phyloP scores from a whole-genome alignment of 345 rosid species.

The Eucalyptus sp. region DNA sequence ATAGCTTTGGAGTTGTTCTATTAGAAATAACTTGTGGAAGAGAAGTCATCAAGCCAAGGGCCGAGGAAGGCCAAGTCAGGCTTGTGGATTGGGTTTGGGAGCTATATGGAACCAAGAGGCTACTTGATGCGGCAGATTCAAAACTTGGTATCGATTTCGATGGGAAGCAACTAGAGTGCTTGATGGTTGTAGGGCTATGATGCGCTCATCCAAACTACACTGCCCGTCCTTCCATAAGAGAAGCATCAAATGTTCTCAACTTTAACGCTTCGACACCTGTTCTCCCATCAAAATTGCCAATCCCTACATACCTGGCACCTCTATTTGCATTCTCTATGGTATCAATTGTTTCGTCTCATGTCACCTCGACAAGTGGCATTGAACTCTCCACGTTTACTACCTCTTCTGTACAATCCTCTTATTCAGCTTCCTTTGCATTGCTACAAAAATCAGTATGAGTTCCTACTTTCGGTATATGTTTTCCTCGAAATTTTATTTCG shows the following conservation, averaged over 20 bases:
- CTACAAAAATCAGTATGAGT: neutral
- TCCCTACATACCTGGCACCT: accelerated
- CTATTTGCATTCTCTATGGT: accelerated
- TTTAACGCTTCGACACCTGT: accelerated
- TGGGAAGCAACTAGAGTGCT: neutral
- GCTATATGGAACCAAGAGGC: accelerated
- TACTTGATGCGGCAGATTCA: neutral
- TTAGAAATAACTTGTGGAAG: neutral
- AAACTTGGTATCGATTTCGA: neutral
- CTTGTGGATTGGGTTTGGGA: neutral
- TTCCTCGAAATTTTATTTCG: too few relatives aligned
- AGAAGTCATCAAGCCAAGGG: neutral
- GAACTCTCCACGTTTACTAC: too few relatives aligned
- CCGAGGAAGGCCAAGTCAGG: neutral
- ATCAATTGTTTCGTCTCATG: accelerated
- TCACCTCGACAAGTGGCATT: neutral
- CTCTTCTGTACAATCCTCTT: neutral
- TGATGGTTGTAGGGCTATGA: neutral
- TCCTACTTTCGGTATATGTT: neutral
- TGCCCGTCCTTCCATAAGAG: neutral
- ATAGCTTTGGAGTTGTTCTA: neutral
- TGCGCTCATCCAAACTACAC: neutral
- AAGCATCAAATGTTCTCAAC: accelerated
- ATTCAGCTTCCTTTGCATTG: neutral
- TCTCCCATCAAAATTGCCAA: neutral